phyloP scores from a whole-genome alignment of 257 asterid species.

The Paraleonurus japonicus region DNA sequence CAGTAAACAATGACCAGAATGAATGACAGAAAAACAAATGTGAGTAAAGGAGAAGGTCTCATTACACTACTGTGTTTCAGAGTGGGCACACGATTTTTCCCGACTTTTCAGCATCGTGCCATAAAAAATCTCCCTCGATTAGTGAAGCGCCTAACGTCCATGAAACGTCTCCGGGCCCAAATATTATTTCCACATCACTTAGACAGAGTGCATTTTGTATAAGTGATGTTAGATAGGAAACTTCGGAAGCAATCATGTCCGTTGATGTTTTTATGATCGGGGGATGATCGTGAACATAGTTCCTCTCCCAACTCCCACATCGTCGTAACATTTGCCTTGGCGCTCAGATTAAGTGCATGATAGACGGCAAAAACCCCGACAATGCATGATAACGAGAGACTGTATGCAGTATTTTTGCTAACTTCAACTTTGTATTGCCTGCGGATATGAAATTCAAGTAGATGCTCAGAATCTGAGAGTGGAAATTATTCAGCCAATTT shows the following conservation, averaged over 20 bases:
- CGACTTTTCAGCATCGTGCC: slow-evolving; percentile 36
- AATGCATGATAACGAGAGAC: slow-evolving; percentile 60
- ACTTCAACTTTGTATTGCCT: slow-evolving; percentile 49
- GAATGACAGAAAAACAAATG: slow-evolving; percentile 41
- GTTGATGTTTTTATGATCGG: slow-evolving; percentile 32
- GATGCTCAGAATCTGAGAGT: background rate
- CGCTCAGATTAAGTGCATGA: slow-evolving; percentile 52
- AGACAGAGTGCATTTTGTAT: slow-evolving; percentile 66
- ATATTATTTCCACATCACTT: slow-evolving; percentile 48
- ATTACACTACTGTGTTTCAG: slow-evolving; percentile 24
- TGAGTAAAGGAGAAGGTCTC: slow-evolving; percentile 46
- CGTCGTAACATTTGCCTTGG: slow-evolving; percentile 45
- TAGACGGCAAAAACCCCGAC: slow-evolving; percentile 69
- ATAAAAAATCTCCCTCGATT: slow-evolving; percentile 57
- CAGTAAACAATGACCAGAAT: slow-evolving; percentile 48
- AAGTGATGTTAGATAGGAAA: slow-evolving; percentile 65
- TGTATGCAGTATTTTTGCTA: slow-evolving; percentile 36
- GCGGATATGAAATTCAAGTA: slow-evolving; percentile 29
- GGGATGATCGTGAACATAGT: slow-evolving; percentile 46
- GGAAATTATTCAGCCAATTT: background rate
- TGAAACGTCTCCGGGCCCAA: slow-evolving; percentile 76
- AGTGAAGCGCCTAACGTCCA: slow-evolving; percentile 87
- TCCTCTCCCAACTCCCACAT: slow-evolving; percentile 52
- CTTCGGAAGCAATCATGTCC: slow-evolving; percentile 56
- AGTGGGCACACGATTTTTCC: slow-evolving; percentile 17